These are phyloP conservation scores for Neofusicoccum ribis DNA, from an alignment of 2,329 filamentous ascomycete species.

Conservation along the genomic window DNA sequence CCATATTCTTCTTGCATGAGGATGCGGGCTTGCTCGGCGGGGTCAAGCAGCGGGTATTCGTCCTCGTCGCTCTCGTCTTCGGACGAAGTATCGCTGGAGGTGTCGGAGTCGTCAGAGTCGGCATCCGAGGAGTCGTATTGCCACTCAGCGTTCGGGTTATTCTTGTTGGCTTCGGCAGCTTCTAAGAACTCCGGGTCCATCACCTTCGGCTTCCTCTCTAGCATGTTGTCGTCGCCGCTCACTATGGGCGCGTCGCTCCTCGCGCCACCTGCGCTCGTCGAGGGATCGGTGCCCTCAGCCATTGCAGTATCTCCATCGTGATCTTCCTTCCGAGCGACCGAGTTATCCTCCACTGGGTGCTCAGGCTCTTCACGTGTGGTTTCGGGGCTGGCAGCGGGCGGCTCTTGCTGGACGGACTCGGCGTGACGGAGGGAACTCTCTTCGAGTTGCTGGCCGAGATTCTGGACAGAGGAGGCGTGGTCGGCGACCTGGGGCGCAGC, in stretches of 20 bases:
- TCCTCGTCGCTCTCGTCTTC: conserved; percentile 61
- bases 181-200: conserved; percentile 46
- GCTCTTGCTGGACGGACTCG: conserved; percentile 32
- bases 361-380: neutral
- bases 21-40: conserved; percentile 80
- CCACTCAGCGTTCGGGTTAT: conserved; percentile 71
- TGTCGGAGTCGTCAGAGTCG: conserved; percentile 55
- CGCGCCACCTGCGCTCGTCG: neutral
- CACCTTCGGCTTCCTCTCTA: conserved; percentile 21
- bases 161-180: conserved; percentile 47
- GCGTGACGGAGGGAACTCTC: conserved; percentile 38
- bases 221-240: conserved; percentile 6
- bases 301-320: neutral
- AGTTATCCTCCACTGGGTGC: conserved; percentile 13
- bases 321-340: neutral
- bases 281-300: neutral
- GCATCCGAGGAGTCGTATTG: conserved; percentile 66
- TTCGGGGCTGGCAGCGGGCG: conserved; percentile 3
- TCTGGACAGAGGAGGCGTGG: neutral
- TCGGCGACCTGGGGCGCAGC: neutral
- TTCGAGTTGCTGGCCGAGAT: conserved; percentile 28
- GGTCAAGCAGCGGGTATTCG: conserved; percentile 63
- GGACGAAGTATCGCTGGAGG: conserved; percentile 50
- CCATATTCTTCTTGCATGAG: conserved; percentile 76
- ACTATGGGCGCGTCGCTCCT: neutral